Evolutionary conservation across 192 early-diverging fungal species (phyloP).

Genomic region (Podila horticola): DNA sequence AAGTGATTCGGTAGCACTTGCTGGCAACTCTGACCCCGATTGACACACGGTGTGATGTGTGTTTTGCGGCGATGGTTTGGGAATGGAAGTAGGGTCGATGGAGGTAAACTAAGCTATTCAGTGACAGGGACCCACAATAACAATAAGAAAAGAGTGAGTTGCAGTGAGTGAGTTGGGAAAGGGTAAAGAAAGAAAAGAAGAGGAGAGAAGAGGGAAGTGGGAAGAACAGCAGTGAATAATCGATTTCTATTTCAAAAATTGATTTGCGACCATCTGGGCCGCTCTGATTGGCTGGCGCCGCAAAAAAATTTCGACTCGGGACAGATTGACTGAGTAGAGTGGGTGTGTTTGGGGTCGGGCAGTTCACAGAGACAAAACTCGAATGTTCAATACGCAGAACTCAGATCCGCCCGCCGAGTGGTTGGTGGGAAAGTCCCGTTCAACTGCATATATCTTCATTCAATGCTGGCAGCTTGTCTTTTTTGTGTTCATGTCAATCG

Average conservation of each 20-base stretch:
- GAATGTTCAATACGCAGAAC: not conserved
- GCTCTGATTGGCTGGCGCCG: not conserved
- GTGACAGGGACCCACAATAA: not conserved
- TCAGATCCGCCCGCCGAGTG: too few relatives aligned
- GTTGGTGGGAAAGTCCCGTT: too few relatives aligned
- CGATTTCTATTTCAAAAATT: not conserved
- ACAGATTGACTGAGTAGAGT: not conserved
- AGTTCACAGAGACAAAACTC: too few relatives aligned
- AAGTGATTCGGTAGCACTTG: not conserved
- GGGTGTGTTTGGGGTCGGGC: not conserved
- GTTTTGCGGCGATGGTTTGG: not conserved
- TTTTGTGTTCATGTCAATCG: too few relatives aligned
- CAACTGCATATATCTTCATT: too few relatives aligned
- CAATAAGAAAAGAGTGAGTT: not conserved
- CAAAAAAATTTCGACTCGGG: conserved; percentile 3
- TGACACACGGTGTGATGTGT: not conserved
- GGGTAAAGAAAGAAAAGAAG: not conserved
- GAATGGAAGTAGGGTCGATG: not conserved
- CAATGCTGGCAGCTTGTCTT: too few relatives aligned
- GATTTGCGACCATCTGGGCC: not conserved
- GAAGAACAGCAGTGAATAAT: not conserved
- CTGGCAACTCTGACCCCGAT: not conserved
- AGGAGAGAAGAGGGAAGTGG: conserved; percentile 8
- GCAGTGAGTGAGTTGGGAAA: conserved; percentile 11
- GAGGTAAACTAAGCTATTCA: not conserved